phyloP scores from a whole-genome alignment of 805 yeast species.

The Kuraishia piskuri region DNA sequence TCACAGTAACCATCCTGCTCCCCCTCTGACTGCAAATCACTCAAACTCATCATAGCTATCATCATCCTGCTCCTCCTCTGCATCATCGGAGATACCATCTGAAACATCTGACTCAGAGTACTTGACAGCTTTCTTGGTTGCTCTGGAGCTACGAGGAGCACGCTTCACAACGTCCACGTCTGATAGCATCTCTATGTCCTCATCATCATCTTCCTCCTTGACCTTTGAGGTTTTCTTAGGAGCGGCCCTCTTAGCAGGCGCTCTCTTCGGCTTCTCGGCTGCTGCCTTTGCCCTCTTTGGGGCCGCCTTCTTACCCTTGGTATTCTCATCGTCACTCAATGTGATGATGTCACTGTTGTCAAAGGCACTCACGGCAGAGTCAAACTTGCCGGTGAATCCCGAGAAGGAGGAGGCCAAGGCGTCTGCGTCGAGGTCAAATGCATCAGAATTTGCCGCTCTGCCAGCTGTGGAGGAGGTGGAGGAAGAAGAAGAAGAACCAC shows the following conservation, averaged over 20 bases:
- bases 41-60: slow-evolving; percentile 9
- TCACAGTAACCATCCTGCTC: slow-evolving; percentile 15
- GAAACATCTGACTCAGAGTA: neutral
- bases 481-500: too few species aligned
- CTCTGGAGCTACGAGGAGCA: neutral
- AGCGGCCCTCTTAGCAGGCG: neutral
- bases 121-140: neutral
- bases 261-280: slow-evolving; percentile 7
- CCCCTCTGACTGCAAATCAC: slow-evolving; percentile 4
- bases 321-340: slow-evolving; percentile 1
- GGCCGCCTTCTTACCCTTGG: slow-evolving; percentile 4
- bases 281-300: neutral
- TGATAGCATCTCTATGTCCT: neutral
- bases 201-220: neutral
- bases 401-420: slow-evolving; percentile 5
- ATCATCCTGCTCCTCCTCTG: slow-evolving; percentile 3
- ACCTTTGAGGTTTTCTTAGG: slow-evolving; percentile 7
- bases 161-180: neutral
- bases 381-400: slow-evolving; percentile 4
- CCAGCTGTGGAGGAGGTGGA: slow-evolving; percentile 4
- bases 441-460: slow-evolving; percentile 6
- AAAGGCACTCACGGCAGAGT: slow-evolving; percentile 6
- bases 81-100: slow-evolving; percentile 6
- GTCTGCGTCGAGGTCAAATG: slow-evolving; percentile 3
- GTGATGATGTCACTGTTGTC: neutral